Percentiles rank a stretch among this genome's conserved stretches.
Evolutionary conservation across 2,329 filamentous ascomycete genomes (phyloP).

Genomic region (Penicillium fuscoglaucum): DNA sequence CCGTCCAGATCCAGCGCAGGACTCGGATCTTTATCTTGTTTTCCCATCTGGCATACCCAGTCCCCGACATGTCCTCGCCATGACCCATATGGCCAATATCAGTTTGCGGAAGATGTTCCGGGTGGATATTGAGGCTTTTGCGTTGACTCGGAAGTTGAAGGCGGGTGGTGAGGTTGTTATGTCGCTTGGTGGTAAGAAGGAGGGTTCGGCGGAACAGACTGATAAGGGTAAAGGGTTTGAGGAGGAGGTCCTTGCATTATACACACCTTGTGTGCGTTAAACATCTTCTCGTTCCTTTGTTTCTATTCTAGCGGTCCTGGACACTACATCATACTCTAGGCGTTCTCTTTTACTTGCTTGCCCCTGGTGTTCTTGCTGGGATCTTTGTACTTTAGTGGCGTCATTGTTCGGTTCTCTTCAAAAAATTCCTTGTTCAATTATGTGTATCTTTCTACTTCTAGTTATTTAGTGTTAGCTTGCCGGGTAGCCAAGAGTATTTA

Average conservation of each 20-base stretch:
- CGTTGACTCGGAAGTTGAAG: background rate
- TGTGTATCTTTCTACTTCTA: background rate
- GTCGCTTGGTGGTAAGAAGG: background rate
- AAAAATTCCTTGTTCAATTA: background rate
- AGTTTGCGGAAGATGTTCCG: constrained; percentile 31
- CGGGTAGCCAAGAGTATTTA: background rate
- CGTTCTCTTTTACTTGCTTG: background rate
- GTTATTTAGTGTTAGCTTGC: background rate
- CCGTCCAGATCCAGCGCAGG: constrained; percentile 34
- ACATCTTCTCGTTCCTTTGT: background rate
- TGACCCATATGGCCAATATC: constrained; percentile 44
- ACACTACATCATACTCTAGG: background rate
- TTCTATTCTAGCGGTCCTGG: background rate
- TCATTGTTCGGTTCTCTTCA: background rate
- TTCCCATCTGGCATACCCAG: constrained; percentile 38
- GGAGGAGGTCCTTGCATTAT: background rate
- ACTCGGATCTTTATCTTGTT: constrained; percentile 37
- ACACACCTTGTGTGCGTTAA: background rate
- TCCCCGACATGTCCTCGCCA: constrained; percentile 34
- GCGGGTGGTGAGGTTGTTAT: background rate
- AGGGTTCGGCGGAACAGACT: too few relatives aligned
- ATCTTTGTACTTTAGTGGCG: background rate
- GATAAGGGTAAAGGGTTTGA: background rate
- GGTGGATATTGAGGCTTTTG: constrained; percentile 9
- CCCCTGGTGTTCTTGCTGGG: background rate